phyloP scores from a whole-genome alignment of 768 basidiomycete species.

The Mycena vitilis region DNA sequence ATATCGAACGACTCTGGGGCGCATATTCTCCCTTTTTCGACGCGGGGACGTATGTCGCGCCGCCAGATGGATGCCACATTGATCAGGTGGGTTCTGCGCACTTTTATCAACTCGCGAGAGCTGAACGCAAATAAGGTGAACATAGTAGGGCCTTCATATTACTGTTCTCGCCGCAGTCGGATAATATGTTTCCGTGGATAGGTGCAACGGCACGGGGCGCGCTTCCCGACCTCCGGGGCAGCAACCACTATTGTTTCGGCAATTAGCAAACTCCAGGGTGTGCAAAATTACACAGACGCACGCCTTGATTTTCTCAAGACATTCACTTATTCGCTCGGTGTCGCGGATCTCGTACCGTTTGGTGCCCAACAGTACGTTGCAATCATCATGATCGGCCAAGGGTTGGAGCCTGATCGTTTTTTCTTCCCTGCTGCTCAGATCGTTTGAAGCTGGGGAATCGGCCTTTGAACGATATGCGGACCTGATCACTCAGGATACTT shows the following conservation, averaged over 20 bases:
- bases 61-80: conserved; percentile 62
- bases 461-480: conserved; percentile 55
- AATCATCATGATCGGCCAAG: too few species aligned
- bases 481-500: conserved; percentile 46
- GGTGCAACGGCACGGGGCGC: conserved; percentile 86
- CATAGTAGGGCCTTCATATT: conserved; percentile 50
- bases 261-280: conserved; percentile 65
- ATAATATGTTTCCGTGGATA: conserved; percentile 40
- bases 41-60: conserved; percentile 54
- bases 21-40: conserved; percentile 72
- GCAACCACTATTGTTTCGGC: conserved; percentile 55
- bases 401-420: too few species aligned
- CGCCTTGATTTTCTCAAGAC: conserved; percentile 65
- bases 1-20: conserved; percentile 57
- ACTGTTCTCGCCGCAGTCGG: too few species aligned
- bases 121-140: conserved; percentile 57
- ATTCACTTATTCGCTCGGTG: conserved; percentile 70
- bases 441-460: conserved; percentile 49
- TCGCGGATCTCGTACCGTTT: conserved; percentile 68
- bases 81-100: conserved; percentile 56
- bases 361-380: conserved; percentile 74
- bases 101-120: background rate
- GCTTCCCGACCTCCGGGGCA: conserved; percentile 73
- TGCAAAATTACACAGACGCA: conserved; percentile 55
- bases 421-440: too few species aligned